A percentile compares a stretch with the other conserved stretches of the same genome.
phyloP scores from a whole-genome alignment of 768 basidiomycete genomes.

The Boletellus ananas region DNA sequence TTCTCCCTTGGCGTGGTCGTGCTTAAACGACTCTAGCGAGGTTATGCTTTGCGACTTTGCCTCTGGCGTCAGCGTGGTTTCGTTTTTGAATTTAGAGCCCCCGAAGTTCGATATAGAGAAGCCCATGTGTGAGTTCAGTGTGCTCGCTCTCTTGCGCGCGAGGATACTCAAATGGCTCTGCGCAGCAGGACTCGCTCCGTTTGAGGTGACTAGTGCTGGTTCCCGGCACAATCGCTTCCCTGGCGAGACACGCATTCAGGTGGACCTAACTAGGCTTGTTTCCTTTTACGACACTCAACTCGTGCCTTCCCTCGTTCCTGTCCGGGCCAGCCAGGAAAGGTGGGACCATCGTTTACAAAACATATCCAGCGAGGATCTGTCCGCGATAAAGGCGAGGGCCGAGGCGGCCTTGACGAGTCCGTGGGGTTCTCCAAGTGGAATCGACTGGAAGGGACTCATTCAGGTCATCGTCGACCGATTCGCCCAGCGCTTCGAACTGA shows the following conservation, averaged over 20 bases:
- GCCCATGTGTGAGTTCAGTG: not conserved
- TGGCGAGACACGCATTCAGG: conserved; percentile 20
- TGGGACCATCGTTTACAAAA: conserved; percentile 14
- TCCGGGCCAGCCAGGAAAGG: conserved; percentile 9
- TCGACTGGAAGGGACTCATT: conserved; percentile 31
- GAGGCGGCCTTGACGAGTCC: conserved; percentile 2
- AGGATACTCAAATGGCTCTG: not conserved
- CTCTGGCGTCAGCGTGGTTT: conserved; percentile 36
- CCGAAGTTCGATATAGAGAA: not conserved
- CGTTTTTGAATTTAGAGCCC: conserved; percentile 34
- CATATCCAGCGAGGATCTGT: conserved; percentile 11
- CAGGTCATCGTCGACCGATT: not conserved
- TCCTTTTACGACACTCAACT: conserved; percentile 10
- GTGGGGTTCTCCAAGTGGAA: conserved; percentile 18
- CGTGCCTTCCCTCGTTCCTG: conserved; percentile 7
- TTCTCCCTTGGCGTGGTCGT: not conserved
- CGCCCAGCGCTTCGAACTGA: not conserved
- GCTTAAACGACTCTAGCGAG: conserved; percentile 32
- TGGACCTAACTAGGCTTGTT: conserved; percentile 5
- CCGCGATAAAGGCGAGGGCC: not conserved
- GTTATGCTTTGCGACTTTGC: conserved; percentile 48
- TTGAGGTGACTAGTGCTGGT: conserved; percentile 15
- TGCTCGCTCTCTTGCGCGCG: not conserved
- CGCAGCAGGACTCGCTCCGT: not conserved
- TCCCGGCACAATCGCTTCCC: conserved; percentile 21